Evolutionary conservation across 1,139 yeast genomes (phyloP).

Genomic region (Meyerozyma carpophila): DNA sequence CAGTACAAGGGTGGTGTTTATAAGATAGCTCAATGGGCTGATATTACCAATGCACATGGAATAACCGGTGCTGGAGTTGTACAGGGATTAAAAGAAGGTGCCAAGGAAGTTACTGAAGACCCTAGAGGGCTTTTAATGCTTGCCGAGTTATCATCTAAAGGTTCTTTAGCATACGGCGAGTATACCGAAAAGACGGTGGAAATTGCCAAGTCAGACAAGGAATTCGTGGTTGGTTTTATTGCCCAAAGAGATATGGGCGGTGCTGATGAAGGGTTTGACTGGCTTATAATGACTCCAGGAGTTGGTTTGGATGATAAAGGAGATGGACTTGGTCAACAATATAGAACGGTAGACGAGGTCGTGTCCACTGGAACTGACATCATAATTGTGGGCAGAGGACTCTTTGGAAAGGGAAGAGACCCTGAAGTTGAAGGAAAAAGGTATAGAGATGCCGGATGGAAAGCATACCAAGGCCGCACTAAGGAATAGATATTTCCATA

Average conservation of each 20-base stretch:
- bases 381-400: conserved; percentile 95
- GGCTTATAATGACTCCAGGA: conserved; percentile 97
- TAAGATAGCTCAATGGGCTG: conserved; percentile 90
- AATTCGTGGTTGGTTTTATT: conserved; percentile 92
- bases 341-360: conserved; percentile 86
- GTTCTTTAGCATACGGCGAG: conserved; percentile 88
- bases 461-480: conserved; percentile 59
- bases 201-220: conserved; percentile 80
- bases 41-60: conserved; percentile 96
- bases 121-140: conserved; percentile 92
- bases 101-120: conserved; percentile 59
- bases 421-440: conserved; percentile 83
- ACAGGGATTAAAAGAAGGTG: conserved; percentile 80
- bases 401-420: conserved; percentile 93
- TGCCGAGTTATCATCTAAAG: conserved; percentile 92
- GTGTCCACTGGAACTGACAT: conserved; percentile 81
- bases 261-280: conserved; percentile 77
- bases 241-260: conserved; percentile 91
- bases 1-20: conserved; percentile 91
- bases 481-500: conserved; percentile 4
- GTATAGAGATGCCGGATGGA: conserved; percentile 93
- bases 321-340: conserved; percentile 95
- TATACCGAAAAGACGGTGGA: conserved; percentile 84
- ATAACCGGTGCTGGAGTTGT: conserved; percentile 95
- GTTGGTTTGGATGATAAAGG: conserved; percentile 97